Evolutionary conservation across 2,329 filamentous ascomycete species (phyloP).

Genomic region (Aureobasidium sp.): DNA sequence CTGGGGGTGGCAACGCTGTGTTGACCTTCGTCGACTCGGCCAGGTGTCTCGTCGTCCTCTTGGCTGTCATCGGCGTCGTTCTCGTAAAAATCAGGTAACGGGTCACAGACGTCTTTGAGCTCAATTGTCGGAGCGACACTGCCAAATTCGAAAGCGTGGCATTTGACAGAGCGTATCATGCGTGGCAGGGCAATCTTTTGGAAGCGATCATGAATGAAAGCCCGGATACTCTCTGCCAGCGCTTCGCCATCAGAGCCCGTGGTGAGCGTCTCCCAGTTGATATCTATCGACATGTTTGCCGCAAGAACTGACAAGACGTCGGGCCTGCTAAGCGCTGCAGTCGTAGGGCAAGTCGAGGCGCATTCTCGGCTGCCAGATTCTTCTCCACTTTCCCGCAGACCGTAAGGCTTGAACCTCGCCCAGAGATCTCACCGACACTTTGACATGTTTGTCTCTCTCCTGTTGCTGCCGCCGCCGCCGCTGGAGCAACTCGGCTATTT

Average conservation of each 20-base stretch:
- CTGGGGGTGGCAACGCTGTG: background rate
- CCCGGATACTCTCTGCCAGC: constrained; percentile 78
- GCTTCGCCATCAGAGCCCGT: constrained; percentile 78
- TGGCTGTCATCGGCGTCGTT: constrained; percentile 61
- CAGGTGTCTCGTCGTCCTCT: constrained; percentile 30
- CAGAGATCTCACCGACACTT: constrained; percentile 3
- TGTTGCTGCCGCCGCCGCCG: background rate
- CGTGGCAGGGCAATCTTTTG: constrained; percentile 84
- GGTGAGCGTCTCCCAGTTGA: constrained; percentile 92
- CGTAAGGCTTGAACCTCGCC: background rate
- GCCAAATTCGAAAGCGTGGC: constrained; percentile 91
- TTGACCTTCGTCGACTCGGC: background rate
- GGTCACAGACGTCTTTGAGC: constrained; percentile 95
- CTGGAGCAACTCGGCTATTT: background rate
- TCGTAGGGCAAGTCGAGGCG: constrained; percentile 11
- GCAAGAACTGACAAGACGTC: constrained; percentile 3
- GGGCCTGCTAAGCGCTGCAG: background rate
- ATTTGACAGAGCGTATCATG: constrained; percentile 93
- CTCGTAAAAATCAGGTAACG: constrained; percentile 93
- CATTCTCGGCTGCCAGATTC: background rate
- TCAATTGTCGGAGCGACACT: constrained; percentile 74
- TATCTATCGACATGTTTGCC: constrained; percentile 80
- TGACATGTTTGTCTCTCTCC: background rate
- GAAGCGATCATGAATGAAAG: constrained; percentile 93
- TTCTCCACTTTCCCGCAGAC: background rate